Evolutionary conservation across 371 early-diverging fungal species (phyloP), one percentile per base, ranked within the genome.

Genomic region (Zychaea mexicana): DNA sequence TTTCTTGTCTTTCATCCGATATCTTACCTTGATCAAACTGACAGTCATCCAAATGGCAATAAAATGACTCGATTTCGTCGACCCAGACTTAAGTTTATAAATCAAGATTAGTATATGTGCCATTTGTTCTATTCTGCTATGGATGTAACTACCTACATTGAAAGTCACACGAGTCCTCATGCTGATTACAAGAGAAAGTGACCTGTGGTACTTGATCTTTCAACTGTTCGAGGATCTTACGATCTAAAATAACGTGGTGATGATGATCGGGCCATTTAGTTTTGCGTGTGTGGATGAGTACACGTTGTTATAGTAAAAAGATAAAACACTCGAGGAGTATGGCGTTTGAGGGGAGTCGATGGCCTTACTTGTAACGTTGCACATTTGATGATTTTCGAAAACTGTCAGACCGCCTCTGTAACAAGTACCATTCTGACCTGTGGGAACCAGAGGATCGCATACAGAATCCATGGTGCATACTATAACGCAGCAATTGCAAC

Each of bases 321-420:
- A 66, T 32, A 31, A 55, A 55, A 49, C 8, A 26, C 19, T 33
- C 36, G 15, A 45, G 28, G 19, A 15, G 15, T 12, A 5, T 13
- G 28, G 38, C 17, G 57, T 9, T 30, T 42, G 7, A 42, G 42
- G n/a, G n/a, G n/a, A 39, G n/a, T 8, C 10, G 15, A 6, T 30
- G 3, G 9, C 77, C 86, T 72, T 81, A 93, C 93, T 96, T 30
- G 92, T 94, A 4, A 96, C 93, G 72, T 92, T 87, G 81, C 97
- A 96, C 77, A 91, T 90, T 62, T 94, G 88, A 63, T 89, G 87
- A 65, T 91, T 94, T 57, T 88, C 86, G 53, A 84, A 79, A 9
- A 95, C 92, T 2, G 93, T 88, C 52, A 89, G 59, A 22, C 94
- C 89, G 30, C 92, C 90, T 52, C 86, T 79, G 78, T 94, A 94